Base-by-base conservation (phyloP, 106 monocot genomes). In the Apostasia ramifera region DNA sequence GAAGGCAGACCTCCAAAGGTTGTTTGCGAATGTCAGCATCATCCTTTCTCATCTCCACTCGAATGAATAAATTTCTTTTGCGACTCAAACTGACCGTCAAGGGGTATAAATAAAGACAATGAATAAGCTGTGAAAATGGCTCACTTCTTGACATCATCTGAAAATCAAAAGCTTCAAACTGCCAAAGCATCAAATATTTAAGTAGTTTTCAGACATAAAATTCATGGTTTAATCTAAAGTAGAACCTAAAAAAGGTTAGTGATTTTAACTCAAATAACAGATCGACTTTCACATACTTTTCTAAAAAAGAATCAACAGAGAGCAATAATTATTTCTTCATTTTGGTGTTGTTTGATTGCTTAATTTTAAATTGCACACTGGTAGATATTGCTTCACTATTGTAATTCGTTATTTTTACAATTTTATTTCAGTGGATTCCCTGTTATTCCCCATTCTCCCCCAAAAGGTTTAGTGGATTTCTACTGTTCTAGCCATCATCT, bases 81-180 rank as follows among this genome's bases (percentile, higher is more conserved):
- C 97, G 86, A 67, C 87, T 87, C 78, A 98, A 87, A 73, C 79
- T 90, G 62, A 98, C 81, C 61, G 85, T 85, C 76, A 93, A 76
- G 1, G 97, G 97, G 61, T 98, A 98, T 15, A 98, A 51, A 72
- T 85, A 93, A 43, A 98, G 87, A 68, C 77, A 87, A 87, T 98
- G 97, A 11, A 98, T 71, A 70, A 98, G 77, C 48, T 88, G 89
- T 40, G 89, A 79, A 79, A 93, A 98, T 54, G 97, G 97, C 71
- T 93, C 92, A 74, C 87, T 87, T 79, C 89, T 90, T 41, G 77
- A 83, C 87, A 98, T 85, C 72, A 71, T 79, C 63, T 85, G 85
- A 71, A 98, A 98, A 81, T 98, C 93, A 81, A 98, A 89, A 66
- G 87, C 90, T 72, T 85, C 85, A 63, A 90, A 83, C 97, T 98